A percentile compares a stretch with the other conserved stretches of the same genome.
Evolutionary conservation across 2,329 filamentous ascomycete species (phyloP).

Genomic region (Epichloe glyceriae): DNA sequence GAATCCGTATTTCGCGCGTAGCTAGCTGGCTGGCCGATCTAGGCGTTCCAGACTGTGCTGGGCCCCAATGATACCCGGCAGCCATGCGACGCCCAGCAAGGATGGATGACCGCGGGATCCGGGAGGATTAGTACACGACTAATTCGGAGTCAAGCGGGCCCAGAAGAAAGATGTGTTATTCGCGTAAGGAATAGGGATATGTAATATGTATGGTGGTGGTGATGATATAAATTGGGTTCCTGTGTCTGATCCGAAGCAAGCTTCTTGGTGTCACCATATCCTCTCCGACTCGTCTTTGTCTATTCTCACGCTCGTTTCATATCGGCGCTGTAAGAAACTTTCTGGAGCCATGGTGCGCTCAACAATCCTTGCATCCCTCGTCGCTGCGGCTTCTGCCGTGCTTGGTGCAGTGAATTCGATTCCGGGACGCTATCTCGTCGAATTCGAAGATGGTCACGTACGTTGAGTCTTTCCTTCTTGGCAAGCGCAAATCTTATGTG

Average conservation of each 20-base stretch:
- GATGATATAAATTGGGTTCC: too few relatives aligned
- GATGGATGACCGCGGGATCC: too few relatives aligned
- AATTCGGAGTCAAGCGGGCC: too few relatives aligned
- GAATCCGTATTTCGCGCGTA: too few relatives aligned
- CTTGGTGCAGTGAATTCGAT: conserved; percentile 20
- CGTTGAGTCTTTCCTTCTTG: not conserved
- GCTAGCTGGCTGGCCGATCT: too few relatives aligned
- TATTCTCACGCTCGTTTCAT: not conserved
- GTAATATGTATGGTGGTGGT: not conserved
- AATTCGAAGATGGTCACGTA: conserved; percentile 38
- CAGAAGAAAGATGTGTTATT: too few relatives aligned
- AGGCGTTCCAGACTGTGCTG: too few relatives aligned
- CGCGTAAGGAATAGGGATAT: too few relatives aligned
- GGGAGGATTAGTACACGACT: too few relatives aligned
- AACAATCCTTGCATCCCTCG: conserved; percentile 6
- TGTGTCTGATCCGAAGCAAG: too few relatives aligned
- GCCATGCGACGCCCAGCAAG: too few relatives aligned
- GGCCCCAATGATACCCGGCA: too few relatives aligned
- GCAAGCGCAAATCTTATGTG: not conserved
- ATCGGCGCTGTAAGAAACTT: not conserved
- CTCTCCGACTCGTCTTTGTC: not conserved
- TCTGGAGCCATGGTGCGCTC: conserved; percentile 6
- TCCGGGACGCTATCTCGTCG: conserved; percentile 38
- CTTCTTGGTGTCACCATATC: not conserved
- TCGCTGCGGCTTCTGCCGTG: conserved; percentile 15